A percentile compares a stretch with the other conserved stretches of the same genome.
Evolutionary conservation across 805 yeast genomes (phyloP).

Genomic region (Teunomyces stri): DNA sequence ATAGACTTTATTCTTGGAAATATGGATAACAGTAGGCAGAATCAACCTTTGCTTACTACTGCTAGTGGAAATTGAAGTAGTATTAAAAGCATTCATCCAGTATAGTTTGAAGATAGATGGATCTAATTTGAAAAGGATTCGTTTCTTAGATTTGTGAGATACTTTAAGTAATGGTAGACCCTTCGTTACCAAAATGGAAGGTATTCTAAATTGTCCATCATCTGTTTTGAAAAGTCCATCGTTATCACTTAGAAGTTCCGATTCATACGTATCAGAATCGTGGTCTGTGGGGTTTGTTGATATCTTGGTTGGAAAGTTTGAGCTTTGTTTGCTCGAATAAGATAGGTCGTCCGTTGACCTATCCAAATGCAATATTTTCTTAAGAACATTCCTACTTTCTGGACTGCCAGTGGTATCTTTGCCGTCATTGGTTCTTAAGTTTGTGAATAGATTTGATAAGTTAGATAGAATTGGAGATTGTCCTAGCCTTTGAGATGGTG

Average conservation of each 20-base stretch:
- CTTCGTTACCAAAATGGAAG: constrained; percentile 47
- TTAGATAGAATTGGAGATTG: constrained; percentile 23
- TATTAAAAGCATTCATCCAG: constrained; percentile 41
- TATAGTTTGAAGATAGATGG: constrained; percentile 50
- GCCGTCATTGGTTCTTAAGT: constrained; percentile 21
- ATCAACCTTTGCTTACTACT: constrained; percentile 16
- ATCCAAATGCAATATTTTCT: constrained; percentile 11
- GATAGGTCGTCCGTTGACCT: constrained; percentile 11
- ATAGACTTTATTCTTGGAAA: constrained; percentile 15
- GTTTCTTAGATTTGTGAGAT: constrained; percentile 66
- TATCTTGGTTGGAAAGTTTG: not conserved
- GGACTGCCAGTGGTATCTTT: constrained; percentile 1
- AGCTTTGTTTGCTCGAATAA: constrained; percentile 1
- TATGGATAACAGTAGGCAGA: constrained; percentile 10
- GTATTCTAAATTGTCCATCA: constrained; percentile 21
- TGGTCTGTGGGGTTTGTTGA: constrained; percentile 5
- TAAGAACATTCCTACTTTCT: constrained; percentile 9
- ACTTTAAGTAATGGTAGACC: constrained; percentile 68
- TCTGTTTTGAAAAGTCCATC: not conserved
- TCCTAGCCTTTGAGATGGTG: constrained; percentile 6
- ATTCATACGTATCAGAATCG: not conserved
- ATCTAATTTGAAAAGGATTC: constrained; percentile 56
- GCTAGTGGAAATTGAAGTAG: constrained; percentile 25
- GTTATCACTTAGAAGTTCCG: not conserved
- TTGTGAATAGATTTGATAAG: constrained; percentile 20